phyloP scores from a whole-genome alignment of 345 rosid genomes.

The Populus alba region DNA sequence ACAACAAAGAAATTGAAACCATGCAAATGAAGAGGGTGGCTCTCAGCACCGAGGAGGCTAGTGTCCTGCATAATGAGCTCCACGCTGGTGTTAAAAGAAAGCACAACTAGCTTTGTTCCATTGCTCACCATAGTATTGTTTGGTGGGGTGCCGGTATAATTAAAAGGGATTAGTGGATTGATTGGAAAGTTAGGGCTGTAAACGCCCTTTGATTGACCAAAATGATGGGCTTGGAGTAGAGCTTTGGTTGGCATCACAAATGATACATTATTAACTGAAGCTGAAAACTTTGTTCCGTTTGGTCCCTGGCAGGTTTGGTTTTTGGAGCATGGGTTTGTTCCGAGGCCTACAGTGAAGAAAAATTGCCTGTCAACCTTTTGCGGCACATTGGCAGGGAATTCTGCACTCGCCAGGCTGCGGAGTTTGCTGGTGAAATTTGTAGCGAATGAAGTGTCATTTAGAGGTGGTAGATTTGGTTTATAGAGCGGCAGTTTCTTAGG shows the following conservation, averaged over 20 bases:
- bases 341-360: constrained; percentile 13
- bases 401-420: constrained; percentile 9
- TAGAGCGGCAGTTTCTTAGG: not conserved
- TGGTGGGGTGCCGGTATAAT: constrained; percentile 14
- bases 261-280: constrained; percentile 12
- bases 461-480: constrained; percentile 7
- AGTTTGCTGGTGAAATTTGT: not conserved
- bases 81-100: constrained; percentile 15
- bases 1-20: constrained; percentile 19
- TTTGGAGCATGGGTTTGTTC: constrained; percentile 5
- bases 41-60: constrained; percentile 9
- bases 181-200: constrained; percentile 1
- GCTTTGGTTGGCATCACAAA: constrained; percentile 14
- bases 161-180: constrained; percentile 5
- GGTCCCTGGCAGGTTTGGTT: constrained; percentile 16
- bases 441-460: constrained; percentile 11
- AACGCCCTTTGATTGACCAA: constrained; percentile 12
- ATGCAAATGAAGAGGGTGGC: constrained; percentile 18
- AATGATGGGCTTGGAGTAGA: constrained; percentile 6
- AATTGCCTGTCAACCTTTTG: constrained; percentile 6
- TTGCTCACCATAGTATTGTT: constrained; percentile 16
- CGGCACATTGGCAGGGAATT: constrained; percentile 16
- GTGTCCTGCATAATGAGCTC: constrained; percentile 21
- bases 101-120: constrained; percentile 10
- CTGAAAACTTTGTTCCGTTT: constrained; percentile 16